Conservation (phyloP, 306 rosid genomes). For the Quercus rubra region DNA sequence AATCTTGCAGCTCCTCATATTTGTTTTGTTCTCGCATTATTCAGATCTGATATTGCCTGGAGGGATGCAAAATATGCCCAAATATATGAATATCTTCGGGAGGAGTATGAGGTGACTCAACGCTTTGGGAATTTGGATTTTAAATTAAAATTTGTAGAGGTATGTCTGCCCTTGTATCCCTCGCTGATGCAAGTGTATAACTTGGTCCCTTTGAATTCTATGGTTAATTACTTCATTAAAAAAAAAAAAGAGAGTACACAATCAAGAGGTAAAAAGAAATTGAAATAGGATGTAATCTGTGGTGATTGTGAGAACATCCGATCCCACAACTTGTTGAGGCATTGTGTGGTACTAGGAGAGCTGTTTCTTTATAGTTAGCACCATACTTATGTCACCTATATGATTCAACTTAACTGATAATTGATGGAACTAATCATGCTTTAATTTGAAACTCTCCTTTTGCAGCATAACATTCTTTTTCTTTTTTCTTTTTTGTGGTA, state of each 20-base stretch:
- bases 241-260: neutral
- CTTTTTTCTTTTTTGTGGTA: slow-evolving; percentile 3
- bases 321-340: no score
- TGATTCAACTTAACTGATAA: neutral
- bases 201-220: neutral
- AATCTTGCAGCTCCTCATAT: slow-evolving; percentile 6
- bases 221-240: neutral
- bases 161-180: slow-evolving; percentile 9
- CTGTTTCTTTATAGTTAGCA: neutral
- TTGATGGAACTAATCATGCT: neutral
- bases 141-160: slow-evolving; percentile 90
- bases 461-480: slow-evolving; percentile 98
- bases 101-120: slow-evolving; percentile 91
- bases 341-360: no score
- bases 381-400: neutral
- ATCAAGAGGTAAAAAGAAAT: neutral
- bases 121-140: slow-evolving; percentile 90
- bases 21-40: slow-evolving; percentile 21
- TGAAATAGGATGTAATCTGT: neutral
- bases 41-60: slow-evolving; percentile 97
- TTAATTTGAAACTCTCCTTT: neutral
- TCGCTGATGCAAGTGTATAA: neutral
- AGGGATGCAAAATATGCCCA: slow-evolving; percentile 93
- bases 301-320: neutral
- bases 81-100: slow-evolving; percentile 81